Conservation (phyloP, 140 eudicot genomes). For the Senecio squalidus region DNA sequence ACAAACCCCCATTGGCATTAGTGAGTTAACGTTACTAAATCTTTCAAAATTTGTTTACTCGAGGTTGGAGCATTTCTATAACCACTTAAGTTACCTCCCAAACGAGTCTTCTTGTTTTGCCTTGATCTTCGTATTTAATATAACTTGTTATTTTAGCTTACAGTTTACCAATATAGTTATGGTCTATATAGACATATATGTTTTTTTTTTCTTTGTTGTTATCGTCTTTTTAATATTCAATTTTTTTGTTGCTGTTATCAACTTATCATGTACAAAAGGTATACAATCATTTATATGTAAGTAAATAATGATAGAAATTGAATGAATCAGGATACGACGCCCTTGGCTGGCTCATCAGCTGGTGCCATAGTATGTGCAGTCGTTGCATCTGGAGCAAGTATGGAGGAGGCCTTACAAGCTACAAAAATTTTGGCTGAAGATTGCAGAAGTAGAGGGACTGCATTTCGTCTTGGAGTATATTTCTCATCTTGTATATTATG, state of each 20-base stretch:
- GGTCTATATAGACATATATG: neutral
- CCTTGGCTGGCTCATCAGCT: conserved; percentile 96
- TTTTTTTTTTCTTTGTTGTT: neutral
- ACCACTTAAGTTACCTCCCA: neutral
- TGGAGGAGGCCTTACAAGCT: conserved; percentile 80
- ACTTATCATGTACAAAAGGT: neutral
- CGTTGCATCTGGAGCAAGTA: conserved; percentile 89
- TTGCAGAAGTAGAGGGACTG: conserved; percentile 88
- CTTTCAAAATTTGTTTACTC: neutral
- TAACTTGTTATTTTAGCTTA: no score
- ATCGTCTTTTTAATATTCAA: neutral
- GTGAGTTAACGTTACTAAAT: neutral
- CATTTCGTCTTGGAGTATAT: conserved; percentile 96
- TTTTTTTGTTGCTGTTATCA: neutral
- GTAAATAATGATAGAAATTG: conserved; percentile 4
- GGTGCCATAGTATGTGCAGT: conserved; percentile 97
- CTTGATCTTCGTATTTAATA: no score
- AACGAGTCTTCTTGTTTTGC: no score
- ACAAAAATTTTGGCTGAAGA: conserved; percentile 85
- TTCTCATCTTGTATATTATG: conserved; percentile 4
- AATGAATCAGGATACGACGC: conserved; percentile 76
- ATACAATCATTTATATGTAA: neutral
- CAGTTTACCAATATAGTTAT: no score
- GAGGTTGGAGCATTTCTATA: neutral
- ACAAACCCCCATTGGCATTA: no score